Conservation (phyloP, 176 grass and related monocot species). For the Themeda triandra region DNA sequence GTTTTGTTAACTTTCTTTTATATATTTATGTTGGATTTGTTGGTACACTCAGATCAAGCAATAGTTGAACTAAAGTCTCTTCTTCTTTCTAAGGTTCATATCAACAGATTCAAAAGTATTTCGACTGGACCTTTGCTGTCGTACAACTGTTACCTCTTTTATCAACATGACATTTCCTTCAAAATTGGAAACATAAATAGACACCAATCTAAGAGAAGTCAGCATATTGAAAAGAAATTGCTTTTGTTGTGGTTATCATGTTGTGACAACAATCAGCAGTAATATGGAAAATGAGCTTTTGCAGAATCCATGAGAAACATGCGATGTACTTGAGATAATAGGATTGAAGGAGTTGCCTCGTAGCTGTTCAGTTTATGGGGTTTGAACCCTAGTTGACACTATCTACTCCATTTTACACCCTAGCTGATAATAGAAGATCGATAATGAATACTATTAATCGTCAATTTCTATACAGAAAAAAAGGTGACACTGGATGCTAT, state of each 20-base stretch:
- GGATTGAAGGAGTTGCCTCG: background rate
- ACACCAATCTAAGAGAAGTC: background rate
- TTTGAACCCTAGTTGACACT: background rate
- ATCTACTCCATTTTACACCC: background rate
- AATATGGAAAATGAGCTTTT: background rate
- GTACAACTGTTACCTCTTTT: background rate
- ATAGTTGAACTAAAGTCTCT: background rate
- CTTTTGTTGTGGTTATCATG: background rate
- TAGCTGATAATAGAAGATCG: background rate
- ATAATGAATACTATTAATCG: background rate
- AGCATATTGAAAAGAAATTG: background rate
- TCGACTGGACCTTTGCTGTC: background rate
- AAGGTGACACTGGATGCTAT: background rate
- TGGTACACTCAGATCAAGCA: background rate
- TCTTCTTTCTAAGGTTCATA: background rate
- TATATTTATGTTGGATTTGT: background rate
- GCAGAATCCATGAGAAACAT: background rate
- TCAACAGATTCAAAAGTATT: background rate
- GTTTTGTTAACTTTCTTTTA: background rate
- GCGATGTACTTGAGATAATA: background rate
- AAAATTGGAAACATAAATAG: background rate
- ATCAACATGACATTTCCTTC: background rate
- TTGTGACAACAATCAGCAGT: background rate
- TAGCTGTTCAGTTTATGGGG: background rate
- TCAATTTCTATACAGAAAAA: background rate